phyloP scores from a whole-genome alignment of 176 grass and related monocot species.

The Musa beccarii region DNA sequence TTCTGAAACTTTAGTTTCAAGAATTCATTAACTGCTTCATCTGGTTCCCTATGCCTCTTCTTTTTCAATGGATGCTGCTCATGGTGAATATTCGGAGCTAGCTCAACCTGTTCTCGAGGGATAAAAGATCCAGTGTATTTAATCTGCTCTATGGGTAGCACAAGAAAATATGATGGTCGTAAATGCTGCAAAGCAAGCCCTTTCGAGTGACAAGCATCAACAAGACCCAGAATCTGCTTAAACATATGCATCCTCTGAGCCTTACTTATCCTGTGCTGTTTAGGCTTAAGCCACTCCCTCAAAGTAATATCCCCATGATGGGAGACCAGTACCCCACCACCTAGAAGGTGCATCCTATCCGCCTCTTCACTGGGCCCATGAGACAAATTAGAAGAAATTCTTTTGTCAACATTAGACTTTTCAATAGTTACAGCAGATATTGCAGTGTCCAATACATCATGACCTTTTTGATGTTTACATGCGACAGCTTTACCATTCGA shows the following conservation, averaged over 20 bases:
- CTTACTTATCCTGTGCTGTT: constrained; percentile 43
- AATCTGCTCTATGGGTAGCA: constrained; percentile 44
- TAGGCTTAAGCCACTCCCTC: constrained; percentile 63
- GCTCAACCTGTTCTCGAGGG: constrained; percentile 24
- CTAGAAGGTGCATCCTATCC: constrained; percentile 23
- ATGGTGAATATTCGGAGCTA: constrained; percentile 14
- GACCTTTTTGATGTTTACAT: not conserved
- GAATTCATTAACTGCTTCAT: constrained; percentile 25
- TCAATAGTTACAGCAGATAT: constrained; percentile 26
- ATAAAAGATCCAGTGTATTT: constrained; percentile 64
- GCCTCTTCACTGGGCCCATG: constrained; percentile 21
- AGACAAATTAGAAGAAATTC: constrained; percentile 26
- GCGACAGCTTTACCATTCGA: constrained; percentile 67
- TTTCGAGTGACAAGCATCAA: constrained; percentile 58
- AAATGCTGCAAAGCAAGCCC: constrained; percentile 60
- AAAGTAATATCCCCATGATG: constrained; percentile 39
- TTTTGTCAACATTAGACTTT: constrained; percentile 30
- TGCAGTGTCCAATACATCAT: constrained; percentile 25
- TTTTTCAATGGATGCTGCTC: constrained; percentile 39
- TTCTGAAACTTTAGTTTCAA: constrained; percentile 58
- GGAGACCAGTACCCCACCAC: constrained; percentile 14
- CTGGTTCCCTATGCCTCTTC: constrained; percentile 50
- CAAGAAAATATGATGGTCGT: constrained; percentile 62
- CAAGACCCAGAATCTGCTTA: constrained; percentile 64
- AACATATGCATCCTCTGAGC: constrained; percentile 76